Evolutionary conservation across 225 moss, liverwort and hornwort genomes (phyloP), one percentile per base, ranked within the genome.

Genomic region (Thuidium tamariscinum): DNA sequence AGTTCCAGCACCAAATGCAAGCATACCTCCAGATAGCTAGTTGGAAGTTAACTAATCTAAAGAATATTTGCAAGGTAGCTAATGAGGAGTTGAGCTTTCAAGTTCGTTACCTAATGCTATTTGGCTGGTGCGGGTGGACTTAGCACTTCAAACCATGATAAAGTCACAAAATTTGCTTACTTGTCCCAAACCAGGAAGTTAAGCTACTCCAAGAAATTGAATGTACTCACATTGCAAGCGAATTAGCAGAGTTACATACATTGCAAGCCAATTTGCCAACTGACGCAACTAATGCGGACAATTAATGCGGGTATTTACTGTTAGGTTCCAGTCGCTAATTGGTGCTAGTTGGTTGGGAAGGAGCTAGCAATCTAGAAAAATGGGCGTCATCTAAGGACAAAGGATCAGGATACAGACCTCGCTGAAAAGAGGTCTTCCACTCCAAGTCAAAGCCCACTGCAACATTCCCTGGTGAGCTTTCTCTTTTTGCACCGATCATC

Each of bases 361-460:
- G 27, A 41, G 37, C 36, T 48, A 81, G 78, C 27, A 85, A 82
- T 46, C 48, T 81, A 82, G 22, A 27, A 74, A 51, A 32, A 18
- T 4, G 52, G 60, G 36, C 29, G 10, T n/a, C 82, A 56, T 32
- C 16, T 22, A 30, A 63, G 44, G 80, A 49, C 46, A 82, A 56
- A 69, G 83, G 32, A 87, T 85, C 52, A 82, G 44, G 34, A 86
- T 49, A 39, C 20, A 56, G 66, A 90, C 95, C 95, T 91, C 90
- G 88, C 84, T 91, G 88, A 79, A 96, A 96, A 22, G 92, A 89
- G 74, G 89, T 82, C 82, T 86, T 95, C 96, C 96, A 96, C 90
- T 96, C 96, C 75, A 95, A 87, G 87, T 96, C 96, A 77, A 96
- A 94, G 48, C 96, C 96, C 69, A 96, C 91, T 71, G 88, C 90